Percentiles rank a stretch among this genome's conserved stretches.
These are phyloP conservation scores for Metschnikowia vanudenii DNA, from an alignment of 805 yeast species.

Conservation along the genomic window DNA sequence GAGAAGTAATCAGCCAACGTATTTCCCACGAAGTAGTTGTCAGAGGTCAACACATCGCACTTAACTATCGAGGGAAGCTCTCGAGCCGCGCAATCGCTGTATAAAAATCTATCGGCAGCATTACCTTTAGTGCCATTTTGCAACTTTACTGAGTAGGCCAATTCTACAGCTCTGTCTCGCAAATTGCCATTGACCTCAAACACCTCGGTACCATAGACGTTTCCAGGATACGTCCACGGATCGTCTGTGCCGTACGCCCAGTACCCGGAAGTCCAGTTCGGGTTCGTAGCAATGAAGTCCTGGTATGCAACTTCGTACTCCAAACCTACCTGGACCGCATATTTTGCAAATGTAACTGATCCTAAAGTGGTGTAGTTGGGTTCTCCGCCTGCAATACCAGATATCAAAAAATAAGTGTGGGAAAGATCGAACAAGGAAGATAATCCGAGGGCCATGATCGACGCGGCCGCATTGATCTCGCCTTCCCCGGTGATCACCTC, in stretches of 20 bases:
- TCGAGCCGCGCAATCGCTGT: slow-evolving; percentile 50
- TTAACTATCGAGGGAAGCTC: slow-evolving; percentile 46
- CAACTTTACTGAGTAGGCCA: slow-evolving; percentile 46
- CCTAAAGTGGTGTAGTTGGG: slow-evolving; percentile 57
- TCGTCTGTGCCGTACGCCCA: slow-evolving; percentile 51
- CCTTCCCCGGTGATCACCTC: slow-evolving; percentile 69
- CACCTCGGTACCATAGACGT: slow-evolving; percentile 62
- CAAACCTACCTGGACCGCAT: slow-evolving; percentile 58
- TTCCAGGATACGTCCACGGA: slow-evolving; percentile 50
- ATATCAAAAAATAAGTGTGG: slow-evolving; percentile 58
- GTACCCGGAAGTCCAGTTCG: slow-evolving; percentile 61
- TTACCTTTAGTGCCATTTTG: slow-evolving; percentile 46
- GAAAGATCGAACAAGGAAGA: slow-evolving; percentile 55
- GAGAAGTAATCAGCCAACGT: slow-evolving; percentile 49
- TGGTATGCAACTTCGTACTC: slow-evolving; percentile 56
- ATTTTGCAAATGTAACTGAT: slow-evolving; percentile 57
- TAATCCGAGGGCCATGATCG: slow-evolving; percentile 53
- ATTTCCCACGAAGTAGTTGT: slow-evolving; percentile 57
- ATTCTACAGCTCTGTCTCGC: slow-evolving; percentile 54
- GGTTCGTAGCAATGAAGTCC: slow-evolving; percentile 26
- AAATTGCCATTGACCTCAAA: slow-evolving; percentile 59
- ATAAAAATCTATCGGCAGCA: slow-evolving; percentile 45
- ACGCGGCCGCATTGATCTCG: slow-evolving; percentile 63
- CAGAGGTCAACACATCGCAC: slow-evolving; percentile 62
- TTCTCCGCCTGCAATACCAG: slow-evolving; percentile 67